Evolutionary conservation across 2,329 filamentous ascomycete genomes (phyloP), one percentile per base, ranked within the genome.

Genomic region (Mycosphaerella arachidis): DNA sequence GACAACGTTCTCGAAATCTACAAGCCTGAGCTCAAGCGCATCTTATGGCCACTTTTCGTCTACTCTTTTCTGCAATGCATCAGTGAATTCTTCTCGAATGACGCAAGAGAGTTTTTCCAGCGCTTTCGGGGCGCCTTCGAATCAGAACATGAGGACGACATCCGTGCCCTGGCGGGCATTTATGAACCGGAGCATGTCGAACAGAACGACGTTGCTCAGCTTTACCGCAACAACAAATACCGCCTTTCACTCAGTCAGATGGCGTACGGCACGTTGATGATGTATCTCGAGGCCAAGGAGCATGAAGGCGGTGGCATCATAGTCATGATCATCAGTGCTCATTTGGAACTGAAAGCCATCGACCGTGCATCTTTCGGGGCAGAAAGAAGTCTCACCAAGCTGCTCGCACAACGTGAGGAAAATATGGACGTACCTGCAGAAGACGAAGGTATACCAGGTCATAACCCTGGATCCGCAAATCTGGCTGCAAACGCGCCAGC

Each of bases 1-100:
- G 92, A 97, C 66, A 92, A 93, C 67, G 92, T 91, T 60, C 81
- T 99, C 27, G 93, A 97, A 65, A 83, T 97, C 30, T 97, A 97
- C 83, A 96, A 96, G 81, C 90, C 93, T 48, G 94, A 99, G 77
- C 81, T 99, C 3, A 84, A 86, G 60, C 92, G 95, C 66, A 80
- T 97, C 4, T 78, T 96, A 16, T 99, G 94, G 92, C 94, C 94
- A 0, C 79, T 95, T 0, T 97, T 97, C 70, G 90, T 97, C 54
- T 96, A 99, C 75, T 94, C 91, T 0, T 97, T 90, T 71, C 80
- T 99, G 29, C 87, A 91, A 59, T 83, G 97, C 57, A 83, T 95
- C 30, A 81, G 81, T 35, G 85, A 91, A 61, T 86, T 86, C 64
- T 92, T 89, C 67, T 78, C 84, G 1, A 84, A 84, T 43, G 91